Conservation (phyloP, 2,329 filamentous ascomycete species). For the Pyrenochaeta sp. region DNA sequence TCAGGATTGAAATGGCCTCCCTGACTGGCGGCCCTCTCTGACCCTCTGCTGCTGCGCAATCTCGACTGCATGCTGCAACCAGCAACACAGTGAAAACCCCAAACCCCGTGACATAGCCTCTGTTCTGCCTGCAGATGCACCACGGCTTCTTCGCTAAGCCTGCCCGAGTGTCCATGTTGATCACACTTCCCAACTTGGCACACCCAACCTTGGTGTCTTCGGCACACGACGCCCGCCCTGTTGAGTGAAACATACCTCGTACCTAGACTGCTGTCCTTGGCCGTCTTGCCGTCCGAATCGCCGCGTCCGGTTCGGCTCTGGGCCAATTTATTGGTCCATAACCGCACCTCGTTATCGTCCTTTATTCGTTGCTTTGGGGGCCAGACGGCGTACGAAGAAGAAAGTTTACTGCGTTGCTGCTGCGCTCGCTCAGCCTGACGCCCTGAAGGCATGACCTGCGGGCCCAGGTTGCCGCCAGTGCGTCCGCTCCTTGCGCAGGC, state of each 20-base stretch:
- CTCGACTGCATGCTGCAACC: not conserved
- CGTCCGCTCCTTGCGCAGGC: slow-evolving; percentile 13
- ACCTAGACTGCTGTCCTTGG: slow-evolving; percentile 11
- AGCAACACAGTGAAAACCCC: too few species aligned
- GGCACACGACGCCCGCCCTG: slow-evolving; percentile 11
- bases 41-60: not conserved
- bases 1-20: slow-evolving; percentile 1
- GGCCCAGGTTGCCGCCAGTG: slow-evolving; percentile 12
- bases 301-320: slow-evolving; percentile 8
- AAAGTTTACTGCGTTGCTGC: slow-evolving; percentile 9
- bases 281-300: slow-evolving; percentile 7
- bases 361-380: slow-evolving; percentile 3
- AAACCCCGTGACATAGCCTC: too few species aligned
- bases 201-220: not conserved
- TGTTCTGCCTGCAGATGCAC: too few species aligned
- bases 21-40: slow-evolving; percentile 3
- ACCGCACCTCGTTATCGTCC: not conserved
- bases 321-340: slow-evolving; percentile 8
- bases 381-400: slow-evolving; percentile 10
- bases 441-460: slow-evolving; percentile 4
- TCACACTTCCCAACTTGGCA: not conserved
- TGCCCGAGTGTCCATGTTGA: not conserved
- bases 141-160: too few species aligned
- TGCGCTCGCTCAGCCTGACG: slow-evolving; percentile 13
- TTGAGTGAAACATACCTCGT: slow-evolving; percentile 23